Base-by-base conservation (phyloP, 768 basidiomycete species). In the Cytidiella melzeri region DNA sequence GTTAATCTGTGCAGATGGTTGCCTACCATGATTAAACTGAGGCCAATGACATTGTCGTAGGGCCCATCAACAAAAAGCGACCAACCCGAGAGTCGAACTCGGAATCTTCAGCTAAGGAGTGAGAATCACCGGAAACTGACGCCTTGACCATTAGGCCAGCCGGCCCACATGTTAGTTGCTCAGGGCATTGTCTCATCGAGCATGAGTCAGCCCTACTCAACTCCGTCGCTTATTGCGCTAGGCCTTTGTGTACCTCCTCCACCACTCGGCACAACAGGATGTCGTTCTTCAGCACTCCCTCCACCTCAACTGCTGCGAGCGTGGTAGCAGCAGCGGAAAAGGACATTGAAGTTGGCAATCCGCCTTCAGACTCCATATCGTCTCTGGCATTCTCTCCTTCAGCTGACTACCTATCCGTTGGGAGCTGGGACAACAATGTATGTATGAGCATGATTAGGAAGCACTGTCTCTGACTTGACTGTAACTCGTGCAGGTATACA, bases 371-470 rank as follows among this genome's bases (percentile, higher is more conserved):
- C 63, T 91, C 90, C 11, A 88, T 95, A 53, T 94, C 92, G 2
- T 79, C 82, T 2, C 66, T 97, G 44, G 69, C 86, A 1, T 97
- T 94, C 69, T 92, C 89, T 0, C 79, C 86, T 5, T 83, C 80
- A 15, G 87, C 87, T 7, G 91, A 95, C 62, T 88, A 90, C 62
- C 76, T 98, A 21, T 92, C 94, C 7, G 93, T 94, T 11, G 92
- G 83, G 47, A 87, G 85, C 57, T 98, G 95, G 95, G 88, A 90
- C 61, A 93, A 92, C 63, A 89, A 89, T 67, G 93, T 92, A 56
- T 38, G 80, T 67, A 12, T 12, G 28, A 20, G 21, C 13, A 18
- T 18, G 40, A 20, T 24, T 2, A 28, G 21, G 15, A 24, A 12
- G n/a, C 7, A 23, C 11, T 36, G 13, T 39, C 41, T 2, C 15